Base-by-base conservation (phyloP, 2,329 filamentous ascomycete species). In the Fusarium oxysporum region DNA sequence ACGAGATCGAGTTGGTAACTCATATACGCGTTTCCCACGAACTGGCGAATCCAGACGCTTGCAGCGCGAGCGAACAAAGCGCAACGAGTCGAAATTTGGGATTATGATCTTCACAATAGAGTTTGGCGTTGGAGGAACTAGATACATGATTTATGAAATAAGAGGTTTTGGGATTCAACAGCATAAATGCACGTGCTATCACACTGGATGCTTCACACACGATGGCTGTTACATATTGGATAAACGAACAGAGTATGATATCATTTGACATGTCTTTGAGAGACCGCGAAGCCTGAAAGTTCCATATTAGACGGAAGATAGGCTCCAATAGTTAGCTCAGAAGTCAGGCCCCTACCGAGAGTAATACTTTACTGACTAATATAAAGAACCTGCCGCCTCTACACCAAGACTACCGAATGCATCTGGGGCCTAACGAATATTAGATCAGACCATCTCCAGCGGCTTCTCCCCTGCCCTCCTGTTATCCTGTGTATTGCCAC, bases 1-100 rank as follows among this genome's bases (percentile, higher is more conserved):
- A 68, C 16, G 65, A 68, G 19, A 68, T 68, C 8, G 63, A 48
- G 14, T 37, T 68, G 13, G 65, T 68, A 2, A 68, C 65, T 5
- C 55, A 68, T 3, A 62, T 68, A 30, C 65, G 65, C 10, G 28
- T 55, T 19, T 55, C 51, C 6, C 51, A 55, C 25, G 51, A 55
- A 55, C 11, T 43, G 25, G 51, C 8, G 4, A 55, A 55, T 13
- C 37, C 51, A 1, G 51, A 55, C 4, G 37, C 25, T 30, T 23
- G 25, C 3, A 55, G 51, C 3, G 25, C 21, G 16, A 43, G 51
- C 21, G 51, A 43, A 14, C 51, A 43, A 32, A 55, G 25, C 1
- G 21, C 25, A 3, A 11, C 21, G 12, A 43, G 37, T 23, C 37
- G 37, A 2, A 55, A 55, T 19, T 23, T 43, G 4, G 37, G 37